Evolutionary conservation across 805 yeast genomes (phyloP).

Genomic region (Candida loeiensis): DNA sequence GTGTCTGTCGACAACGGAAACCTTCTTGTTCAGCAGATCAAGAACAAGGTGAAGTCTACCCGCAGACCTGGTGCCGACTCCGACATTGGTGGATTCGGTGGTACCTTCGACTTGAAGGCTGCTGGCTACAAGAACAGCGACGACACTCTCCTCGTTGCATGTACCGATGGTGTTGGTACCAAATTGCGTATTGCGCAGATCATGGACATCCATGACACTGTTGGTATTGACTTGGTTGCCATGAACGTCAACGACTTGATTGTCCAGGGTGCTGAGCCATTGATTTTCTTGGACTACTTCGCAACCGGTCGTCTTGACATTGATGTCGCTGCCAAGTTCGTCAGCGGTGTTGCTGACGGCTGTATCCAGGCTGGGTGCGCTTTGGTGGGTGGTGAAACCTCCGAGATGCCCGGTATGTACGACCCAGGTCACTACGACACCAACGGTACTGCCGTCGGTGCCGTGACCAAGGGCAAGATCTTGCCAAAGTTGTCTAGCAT

Average conservation of each 20-base stretch:
- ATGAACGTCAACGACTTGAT: conserved; percentile 98
- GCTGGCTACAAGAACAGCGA: conserved; percentile 77
- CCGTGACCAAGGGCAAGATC: conserved; percentile 71
- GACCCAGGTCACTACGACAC: conserved; percentile 95
- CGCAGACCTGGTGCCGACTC: conserved; percentile 96
- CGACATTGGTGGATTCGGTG: conserved; percentile 98
- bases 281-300: conserved; percentile 91
- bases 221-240: conserved; percentile 97
- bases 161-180: conserved; percentile 99
- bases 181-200: conserved; percentile 92
- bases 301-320: conserved; percentile 93
- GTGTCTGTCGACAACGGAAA: conserved; percentile 97
- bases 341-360: conserved; percentile 93
- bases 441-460: conserved; percentile 98
- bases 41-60: conserved; percentile 86
- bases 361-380: conserved; percentile 96
- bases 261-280: conserved; percentile 98
- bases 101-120: conserved; percentile 82
- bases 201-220: conserved; percentile 88
- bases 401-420: conserved; percentile 99
- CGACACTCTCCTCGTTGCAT: conserved; percentile 85
- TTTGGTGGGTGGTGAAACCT: conserved; percentile 97
- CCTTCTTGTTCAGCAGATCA: conserved; percentile 82
- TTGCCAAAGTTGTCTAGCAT: conserved; percentile 69
- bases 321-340: conserved; percentile 79